phyloP scores from a whole-genome alignment of 306 rosid genomes.

The Rosa chinensis region DNA sequence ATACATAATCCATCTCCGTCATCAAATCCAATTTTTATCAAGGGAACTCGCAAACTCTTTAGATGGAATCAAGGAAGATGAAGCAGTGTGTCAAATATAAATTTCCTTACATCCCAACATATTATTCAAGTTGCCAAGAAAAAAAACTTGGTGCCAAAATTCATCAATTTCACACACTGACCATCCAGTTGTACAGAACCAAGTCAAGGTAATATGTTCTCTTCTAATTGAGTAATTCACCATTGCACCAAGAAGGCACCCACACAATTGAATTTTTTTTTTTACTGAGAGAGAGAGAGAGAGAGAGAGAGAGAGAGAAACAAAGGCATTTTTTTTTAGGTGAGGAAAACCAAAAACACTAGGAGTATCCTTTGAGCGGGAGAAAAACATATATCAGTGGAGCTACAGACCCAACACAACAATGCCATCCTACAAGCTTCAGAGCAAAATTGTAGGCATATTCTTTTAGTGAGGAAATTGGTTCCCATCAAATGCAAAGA shows the following conservation, averaged over 20 bases:
- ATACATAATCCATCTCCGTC: not conserved
- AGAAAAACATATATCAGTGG: not conserved
- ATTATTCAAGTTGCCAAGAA: too few species aligned
- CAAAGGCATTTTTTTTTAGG: not conserved
- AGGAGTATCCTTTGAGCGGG: too few species aligned
- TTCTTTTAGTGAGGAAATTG: not conserved
- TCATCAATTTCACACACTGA: not conserved
- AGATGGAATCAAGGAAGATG: too few species aligned
- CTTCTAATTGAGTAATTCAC: not conserved
- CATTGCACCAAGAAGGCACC: not conserved
- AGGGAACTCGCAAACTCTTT: too few species aligned
- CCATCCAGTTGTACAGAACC: not conserved
- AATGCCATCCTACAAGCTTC: not conserved
- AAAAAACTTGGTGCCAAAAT: not conserved
- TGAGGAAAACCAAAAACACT: not conserved
- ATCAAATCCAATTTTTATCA: not conserved
- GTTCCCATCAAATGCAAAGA: not conserved
- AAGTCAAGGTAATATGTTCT: not conserved
- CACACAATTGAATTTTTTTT: not conserved
- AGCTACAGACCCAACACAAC: not conserved
- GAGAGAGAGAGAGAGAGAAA: too few species aligned
- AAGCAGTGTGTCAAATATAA: too few species aligned
- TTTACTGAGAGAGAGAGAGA: not conserved
- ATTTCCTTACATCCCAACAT: too few species aligned
- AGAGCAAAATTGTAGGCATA: not conserved